A percentile compares a stretch with the other conserved stretches of the same genome.
These are phyloP conservation scores for Scheffersomyces parashehatae DNA, from an alignment of 1,139 yeast genomes.

Conservation along the genomic window DNA sequence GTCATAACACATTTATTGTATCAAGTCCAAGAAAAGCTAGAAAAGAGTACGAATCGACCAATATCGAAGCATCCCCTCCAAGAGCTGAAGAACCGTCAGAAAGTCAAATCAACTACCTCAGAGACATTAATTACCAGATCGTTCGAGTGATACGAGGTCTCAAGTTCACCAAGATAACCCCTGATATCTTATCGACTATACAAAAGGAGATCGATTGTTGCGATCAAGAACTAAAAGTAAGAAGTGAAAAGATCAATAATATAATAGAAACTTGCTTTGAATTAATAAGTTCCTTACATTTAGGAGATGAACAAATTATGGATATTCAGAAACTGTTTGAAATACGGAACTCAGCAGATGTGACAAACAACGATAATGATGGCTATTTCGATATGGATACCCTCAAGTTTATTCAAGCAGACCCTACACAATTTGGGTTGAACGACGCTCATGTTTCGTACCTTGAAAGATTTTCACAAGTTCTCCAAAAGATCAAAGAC, in stretches of 20 bases:
- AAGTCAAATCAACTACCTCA: slow-evolving; percentile 15
- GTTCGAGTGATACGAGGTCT: slow-evolving; percentile 37
- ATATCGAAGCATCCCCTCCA: neutral
- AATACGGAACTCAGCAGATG: slow-evolving; percentile 5
- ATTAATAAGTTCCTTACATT: slow-evolving; percentile 27
- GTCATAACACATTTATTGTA: slow-evolving; percentile 30
- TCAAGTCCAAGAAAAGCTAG: slow-evolving; percentile 39
- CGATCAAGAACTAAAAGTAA: slow-evolving; percentile 24
- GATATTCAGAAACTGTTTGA: slow-evolving; percentile 33
- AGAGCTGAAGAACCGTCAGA: neutral
- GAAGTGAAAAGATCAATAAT: slow-evolving; percentile 25
- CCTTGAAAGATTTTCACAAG: slow-evolving; percentile 27
- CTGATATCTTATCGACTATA: slow-evolving; percentile 25
- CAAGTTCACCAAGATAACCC: slow-evolving; percentile 39
- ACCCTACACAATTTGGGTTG: slow-evolving; percentile 46
- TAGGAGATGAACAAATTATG: slow-evolving; percentile 35
- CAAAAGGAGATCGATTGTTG: slow-evolving; percentile 28
- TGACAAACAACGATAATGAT: slow-evolving; percentile 16
- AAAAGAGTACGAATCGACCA: slow-evolving; percentile 4
- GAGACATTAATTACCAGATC: slow-evolving; percentile 40
- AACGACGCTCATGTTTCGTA: slow-evolving; percentile 35
- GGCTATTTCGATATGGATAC: slow-evolving; percentile 40
- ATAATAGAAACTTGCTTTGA: slow-evolving; percentile 29
- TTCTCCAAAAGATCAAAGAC: slow-evolving; percentile 30
- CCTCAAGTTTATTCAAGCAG: slow-evolving; percentile 31